A percentile compares a stretch with the other conserved stretches of the same genome.
phyloP scores from a whole-genome alignment of 2,329 filamentous ascomycete genomes.

The Neopestalotiopsis sp. region DNA sequence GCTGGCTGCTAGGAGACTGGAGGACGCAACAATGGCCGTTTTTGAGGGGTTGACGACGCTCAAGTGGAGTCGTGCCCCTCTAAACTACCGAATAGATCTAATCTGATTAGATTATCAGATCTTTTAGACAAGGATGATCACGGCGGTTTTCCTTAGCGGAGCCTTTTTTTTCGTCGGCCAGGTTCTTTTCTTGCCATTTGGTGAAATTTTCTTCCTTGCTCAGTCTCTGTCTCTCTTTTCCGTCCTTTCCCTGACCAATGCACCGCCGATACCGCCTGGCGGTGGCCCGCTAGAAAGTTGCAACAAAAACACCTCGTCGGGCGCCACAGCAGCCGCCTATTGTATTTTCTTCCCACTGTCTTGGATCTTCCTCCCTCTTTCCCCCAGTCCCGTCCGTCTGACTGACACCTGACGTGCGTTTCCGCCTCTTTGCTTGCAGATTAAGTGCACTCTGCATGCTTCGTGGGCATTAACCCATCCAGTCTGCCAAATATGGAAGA shows the following conservation, averaged over 20 bases:
- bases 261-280: constrained; percentile 13
- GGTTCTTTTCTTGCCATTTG: neutral
- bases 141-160: neutral
- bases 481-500: neutral
- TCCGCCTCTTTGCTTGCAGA: constrained; percentile 2
- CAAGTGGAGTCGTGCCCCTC: neutral
- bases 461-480: neutral
- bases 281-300: neutral
- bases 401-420: neutral
- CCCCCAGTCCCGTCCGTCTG: neutral
- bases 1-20: no score
- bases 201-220: neutral
- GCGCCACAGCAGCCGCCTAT: neutral
- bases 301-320: neutral
- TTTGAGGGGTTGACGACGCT: constrained; percentile 4
- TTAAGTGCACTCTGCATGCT: neutral
- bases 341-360: neutral
- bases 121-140: constrained; percentile 11
- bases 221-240: neutral
- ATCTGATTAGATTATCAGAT: constrained; percentile 18
- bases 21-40: no score
- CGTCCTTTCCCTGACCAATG: constrained; percentile 1
- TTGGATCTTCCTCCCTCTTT: neutral
- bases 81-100: constrained; percentile 13
- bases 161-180: neutral